These are phyloP conservation scores for Plenodomus biglobosus DNA, from an alignment of 2,329 filamentous ascomycete species.

Conservation along the genomic window DNA sequence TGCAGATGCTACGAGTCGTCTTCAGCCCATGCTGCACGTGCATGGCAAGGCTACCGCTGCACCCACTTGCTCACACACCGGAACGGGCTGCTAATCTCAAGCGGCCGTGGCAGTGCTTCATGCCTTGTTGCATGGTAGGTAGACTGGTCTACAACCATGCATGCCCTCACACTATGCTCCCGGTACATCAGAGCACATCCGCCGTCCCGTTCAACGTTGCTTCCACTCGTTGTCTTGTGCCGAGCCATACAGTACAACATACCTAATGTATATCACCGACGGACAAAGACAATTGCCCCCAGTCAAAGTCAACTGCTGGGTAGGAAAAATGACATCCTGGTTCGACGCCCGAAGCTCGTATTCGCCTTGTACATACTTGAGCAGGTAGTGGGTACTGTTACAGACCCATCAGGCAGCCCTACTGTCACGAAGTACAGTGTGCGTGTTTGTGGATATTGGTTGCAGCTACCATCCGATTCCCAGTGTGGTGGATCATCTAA, in stretches of 20 bases:
- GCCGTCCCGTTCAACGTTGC: not conserved
- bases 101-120: conserved; percentile 38
- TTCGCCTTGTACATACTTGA: not conserved
- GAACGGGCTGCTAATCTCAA: conserved; percentile 26
- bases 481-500: not conserved
- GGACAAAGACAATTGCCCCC: not conserved
- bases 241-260: not conserved
- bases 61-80: conserved; percentile 18
- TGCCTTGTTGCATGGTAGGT: conserved; percentile 7
- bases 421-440: not conserved
- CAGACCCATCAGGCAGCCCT: not conserved
- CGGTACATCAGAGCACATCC: not conserved
- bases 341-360: too few species aligned
- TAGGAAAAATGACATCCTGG: not conserved
- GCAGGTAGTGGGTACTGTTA: not conserved
- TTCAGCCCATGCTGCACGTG: conserved; percentile 36
- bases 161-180: conserved; percentile 5
- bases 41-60: conserved; percentile 17
- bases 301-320: not conserved
- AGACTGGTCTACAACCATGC: conserved; percentile 4
- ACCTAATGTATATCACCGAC: not conserved
- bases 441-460: not conserved
- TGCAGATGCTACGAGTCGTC: conserved; percentile 1
- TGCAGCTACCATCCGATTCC: not conserved
- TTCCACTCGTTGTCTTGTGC: not conserved